phyloP scores from a whole-genome alignment of 371 early-diverging fungal species.

The Mucor saturninus region DNA sequence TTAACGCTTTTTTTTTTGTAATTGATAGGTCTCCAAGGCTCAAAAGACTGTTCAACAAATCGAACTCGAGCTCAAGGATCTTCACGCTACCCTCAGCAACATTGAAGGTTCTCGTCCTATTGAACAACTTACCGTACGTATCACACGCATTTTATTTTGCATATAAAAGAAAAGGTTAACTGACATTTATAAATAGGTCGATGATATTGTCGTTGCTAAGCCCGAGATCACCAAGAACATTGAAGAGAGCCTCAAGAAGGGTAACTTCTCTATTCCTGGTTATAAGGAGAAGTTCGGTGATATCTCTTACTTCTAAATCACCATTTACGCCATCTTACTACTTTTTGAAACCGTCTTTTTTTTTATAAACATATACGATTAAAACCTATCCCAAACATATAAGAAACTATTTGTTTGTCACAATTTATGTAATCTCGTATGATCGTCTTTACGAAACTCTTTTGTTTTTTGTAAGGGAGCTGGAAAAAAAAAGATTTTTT shows the following conservation, averaged over 20 bases:
- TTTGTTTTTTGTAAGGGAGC: background rate
- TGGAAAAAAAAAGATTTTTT: slow-evolving; percentile 4
- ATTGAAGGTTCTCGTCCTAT: slow-evolving; percentile 94
- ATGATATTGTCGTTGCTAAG: slow-evolving; percentile 92
- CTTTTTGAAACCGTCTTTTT: slow-evolving; percentile 17
- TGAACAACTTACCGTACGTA: slow-evolving; percentile 90
- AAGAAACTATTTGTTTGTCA: slow-evolving; percentile 1
- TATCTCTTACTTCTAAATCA: slow-evolving; percentile 74
- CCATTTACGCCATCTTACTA: slow-evolving; percentile 2
- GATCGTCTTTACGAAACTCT: background rate
- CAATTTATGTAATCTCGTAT: background rate
- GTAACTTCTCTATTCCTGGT: slow-evolving; percentile 91
- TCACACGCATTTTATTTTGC: slow-evolving; percentile 1
- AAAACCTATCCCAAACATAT: slow-evolving; percentile 5
- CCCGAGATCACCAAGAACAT: slow-evolving; percentile 89
- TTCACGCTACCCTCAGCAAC: slow-evolving; percentile 89
- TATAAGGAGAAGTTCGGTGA: slow-evolving; percentile 93
- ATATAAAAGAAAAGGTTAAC: background rate
- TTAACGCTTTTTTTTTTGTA: background rate
- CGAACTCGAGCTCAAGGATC: slow-evolving; percentile 84
- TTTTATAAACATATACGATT: slow-evolving; percentile 8
- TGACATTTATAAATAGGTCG: slow-evolving; percentile 64
- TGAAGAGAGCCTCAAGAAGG: slow-evolving; percentile 89
- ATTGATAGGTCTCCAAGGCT: slow-evolving; percentile 80
- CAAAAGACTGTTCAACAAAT: slow-evolving; percentile 85